phyloP scores from a whole-genome alignment of 225 moss, liverwort and hornwort genomes.

The Polytrichum formosum region DNA sequence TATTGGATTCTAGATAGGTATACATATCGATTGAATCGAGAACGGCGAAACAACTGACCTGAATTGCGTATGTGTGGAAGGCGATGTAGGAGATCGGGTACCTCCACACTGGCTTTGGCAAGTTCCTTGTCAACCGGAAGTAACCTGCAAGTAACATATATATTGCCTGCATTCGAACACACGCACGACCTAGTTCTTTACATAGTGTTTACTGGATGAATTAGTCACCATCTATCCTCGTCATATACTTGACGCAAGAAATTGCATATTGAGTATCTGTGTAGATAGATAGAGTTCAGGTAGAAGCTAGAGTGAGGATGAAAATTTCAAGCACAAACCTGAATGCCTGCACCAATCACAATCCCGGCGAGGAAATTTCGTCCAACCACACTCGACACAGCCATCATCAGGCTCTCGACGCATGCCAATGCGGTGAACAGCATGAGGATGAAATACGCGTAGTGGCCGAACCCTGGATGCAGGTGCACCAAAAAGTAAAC shows the following conservation, averaged over 20 bases:
- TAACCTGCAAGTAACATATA: constrained; percentile 14
- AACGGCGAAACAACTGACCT: neutral
- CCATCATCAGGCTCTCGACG: constrained; percentile 22
- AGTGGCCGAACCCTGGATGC: constrained; percentile 13
- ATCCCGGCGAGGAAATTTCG: constrained; percentile 22
- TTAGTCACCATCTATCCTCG: no score
- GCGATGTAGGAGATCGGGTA: constrained; percentile 14
- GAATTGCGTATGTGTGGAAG: constrained; percentile 21
- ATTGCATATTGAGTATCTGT: no score
- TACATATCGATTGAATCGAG: no score
- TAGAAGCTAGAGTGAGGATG: no score
- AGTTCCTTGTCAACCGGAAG: constrained; percentile 11
- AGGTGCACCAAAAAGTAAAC: constrained; percentile 8
- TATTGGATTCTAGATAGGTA: no score
- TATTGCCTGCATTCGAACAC: constrained; percentile 7
- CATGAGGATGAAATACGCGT: constrained; percentile 11
- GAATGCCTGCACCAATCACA: constrained; percentile 21
- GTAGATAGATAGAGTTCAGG: no score
- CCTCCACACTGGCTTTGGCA: constrained; percentile 24
- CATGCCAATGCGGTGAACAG: constrained; percentile 4
- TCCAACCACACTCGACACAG: neutral
- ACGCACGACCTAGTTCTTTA: no score
- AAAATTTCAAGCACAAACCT: constrained; percentile 3
- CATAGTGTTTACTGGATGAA: no score
- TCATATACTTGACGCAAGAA: no score